A percentile compares a stretch with the other conserved stretches of the same genome.
Evolutionary conservation across 108 stramenopile species (phyloP).

Genomic region (Bacterosira constricta): DNA sequence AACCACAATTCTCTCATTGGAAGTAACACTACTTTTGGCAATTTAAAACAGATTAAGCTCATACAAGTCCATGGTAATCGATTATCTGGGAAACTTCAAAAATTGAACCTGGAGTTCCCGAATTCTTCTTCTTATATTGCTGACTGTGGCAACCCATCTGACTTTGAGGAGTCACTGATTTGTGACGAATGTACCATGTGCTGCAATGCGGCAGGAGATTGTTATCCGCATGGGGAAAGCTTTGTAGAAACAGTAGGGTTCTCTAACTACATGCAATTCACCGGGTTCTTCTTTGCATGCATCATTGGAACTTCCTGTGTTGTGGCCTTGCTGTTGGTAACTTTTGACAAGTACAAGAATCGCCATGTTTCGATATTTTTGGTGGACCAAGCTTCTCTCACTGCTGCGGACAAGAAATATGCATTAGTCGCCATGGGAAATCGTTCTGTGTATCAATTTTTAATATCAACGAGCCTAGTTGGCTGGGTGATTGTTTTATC

Average conservation of each 20-base stretch:
- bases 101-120: neutral
- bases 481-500: neutral
- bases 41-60: neutral
- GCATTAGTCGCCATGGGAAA: neutral
- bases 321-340: no score
- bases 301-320: neutral
- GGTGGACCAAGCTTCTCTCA: neutral
- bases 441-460: neutral
- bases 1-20: neutral
- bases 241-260: neutral
- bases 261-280: neutral
- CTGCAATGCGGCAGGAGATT: neutral
- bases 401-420: neutral
- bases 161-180: neutral
- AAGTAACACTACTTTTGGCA: neutral
- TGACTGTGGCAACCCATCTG: slow-evolving; percentile 1
- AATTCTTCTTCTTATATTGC: neutral
- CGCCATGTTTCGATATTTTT: neutral
- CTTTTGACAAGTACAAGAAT: neutral
- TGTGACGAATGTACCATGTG: slow-evolving; percentile 10
- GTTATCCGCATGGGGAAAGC: neutral
- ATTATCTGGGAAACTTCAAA: neutral
- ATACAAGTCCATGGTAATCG: slow-evolving; percentile 1
- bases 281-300: neutral
- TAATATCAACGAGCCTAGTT: neutral